Evolutionary conservation across 192 early-diverging fungal species (phyloP).

Genomic region (Podochytrium sp.): DNA sequence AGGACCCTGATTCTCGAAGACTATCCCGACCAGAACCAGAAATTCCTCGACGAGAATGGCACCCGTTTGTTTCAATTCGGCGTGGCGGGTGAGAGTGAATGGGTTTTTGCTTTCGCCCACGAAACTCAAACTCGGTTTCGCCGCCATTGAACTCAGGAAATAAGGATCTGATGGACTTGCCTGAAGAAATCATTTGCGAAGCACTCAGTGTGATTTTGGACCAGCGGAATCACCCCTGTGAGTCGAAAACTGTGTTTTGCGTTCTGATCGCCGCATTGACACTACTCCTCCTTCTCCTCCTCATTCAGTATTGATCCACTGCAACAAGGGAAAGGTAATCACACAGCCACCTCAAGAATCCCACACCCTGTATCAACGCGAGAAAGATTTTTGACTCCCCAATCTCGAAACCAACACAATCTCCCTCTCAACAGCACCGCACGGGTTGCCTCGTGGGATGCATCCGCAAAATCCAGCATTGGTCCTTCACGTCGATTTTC

Average conservation of each 20-base stretch:
- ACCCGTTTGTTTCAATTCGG: slow-evolving; percentile 93
- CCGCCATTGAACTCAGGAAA: background rate
- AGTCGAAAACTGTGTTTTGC: too few relatives aligned
- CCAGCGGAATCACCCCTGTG: slow-evolving; percentile 53
- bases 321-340: slow-evolving; percentile 95
- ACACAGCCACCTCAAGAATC: background rate
- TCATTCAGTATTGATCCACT: slow-evolving; percentile 84
- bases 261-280: background rate
- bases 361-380: background rate
- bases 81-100: slow-evolving; percentile 87
- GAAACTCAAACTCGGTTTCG: background rate
- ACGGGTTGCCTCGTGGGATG: slow-evolving; percentile 98
- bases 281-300: background rate
- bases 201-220: slow-evolving; percentile 54
- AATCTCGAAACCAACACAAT: background rate
- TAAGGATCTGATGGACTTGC: slow-evolving; percentile 61
- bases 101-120: background rate
- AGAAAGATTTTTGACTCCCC: too few relatives aligned
- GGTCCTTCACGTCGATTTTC: slow-evolving; percentile 95
- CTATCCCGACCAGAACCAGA: slow-evolving; percentile 92
- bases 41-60: slow-evolving; percentile 85
- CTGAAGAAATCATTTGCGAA: slow-evolving; percentile 54
- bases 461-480: slow-evolving; percentile 90
- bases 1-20: slow-evolving; percentile 86
- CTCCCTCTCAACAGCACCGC: slow-evolving; percentile 64